Base-by-base conservation (phyloP, 768 basidiomycete genomes). In the Termitomyces sp. region DNA sequence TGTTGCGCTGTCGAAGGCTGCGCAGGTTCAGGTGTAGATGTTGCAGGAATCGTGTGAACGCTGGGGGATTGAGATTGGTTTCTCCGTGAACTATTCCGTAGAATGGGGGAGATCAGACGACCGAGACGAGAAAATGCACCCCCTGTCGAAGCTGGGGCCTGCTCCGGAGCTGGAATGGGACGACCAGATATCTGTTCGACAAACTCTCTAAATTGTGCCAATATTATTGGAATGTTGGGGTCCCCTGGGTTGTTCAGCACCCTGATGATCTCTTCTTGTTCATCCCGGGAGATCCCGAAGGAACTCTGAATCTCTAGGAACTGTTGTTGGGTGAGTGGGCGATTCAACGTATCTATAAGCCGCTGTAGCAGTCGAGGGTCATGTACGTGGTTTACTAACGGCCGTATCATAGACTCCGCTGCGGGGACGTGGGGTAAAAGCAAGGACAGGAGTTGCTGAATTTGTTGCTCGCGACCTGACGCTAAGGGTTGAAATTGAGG, bases 241-340 rank as follows among this genome's bases (percentile, higher is more conserved):
- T 55, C n/a, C 1, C 4, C 13, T 44, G 55, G 40, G 28, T n/a
- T 15, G 7, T 32, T 42, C 7, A 55, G 24, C n/a, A 3, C 6
- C 18, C 7, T 7, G 7, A 20, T 32, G 4, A 55, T 4, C 12
- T 20, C n/a, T 20, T 42, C 55, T 33, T 20, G 12, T 12, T 42
- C 40, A n/a, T 55, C 40, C 12, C 1, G 6, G 28, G 55, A 1
- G 16, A 42, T 13, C 40, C 1, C 4, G 4, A 40, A 55, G 12
- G n/a, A 11, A 32, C 1, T 2, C 6, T 44, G 28, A 44, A 55
- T 20, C 3, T 32, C 12, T 7, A 32, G 18, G n/a, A 33, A n/a
- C 28, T 55, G 55, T 44, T 55, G 40, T 15, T 32, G 28, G 18
- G 40, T 55, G n/a, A 55, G 55, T 24, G 55, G 55, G n/a, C 12